Percentiles rank a stretch among this genome's conserved stretches.
phyloP scores from a whole-genome alignment of 495 filamentous ascomycete species.

The Aspergillus incahuasiensis region DNA sequence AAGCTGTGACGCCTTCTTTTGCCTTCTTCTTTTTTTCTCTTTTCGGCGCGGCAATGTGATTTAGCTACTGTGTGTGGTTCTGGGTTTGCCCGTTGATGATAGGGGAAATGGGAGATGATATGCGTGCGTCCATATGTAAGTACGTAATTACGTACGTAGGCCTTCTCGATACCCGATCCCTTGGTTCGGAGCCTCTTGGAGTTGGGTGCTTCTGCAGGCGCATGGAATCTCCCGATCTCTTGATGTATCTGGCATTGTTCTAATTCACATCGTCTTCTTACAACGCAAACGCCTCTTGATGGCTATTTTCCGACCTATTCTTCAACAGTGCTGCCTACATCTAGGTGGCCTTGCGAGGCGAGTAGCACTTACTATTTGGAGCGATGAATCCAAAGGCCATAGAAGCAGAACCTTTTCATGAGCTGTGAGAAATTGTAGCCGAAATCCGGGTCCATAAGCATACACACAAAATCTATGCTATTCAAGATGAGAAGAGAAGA shows the following conservation, averaged over 20 bases:
- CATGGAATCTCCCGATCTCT: too few relatives aligned
- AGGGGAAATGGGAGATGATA: not conserved
- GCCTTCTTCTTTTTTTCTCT: not conserved
- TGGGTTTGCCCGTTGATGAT: not conserved
- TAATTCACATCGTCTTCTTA: too few relatives aligned
- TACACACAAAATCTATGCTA: not conserved
- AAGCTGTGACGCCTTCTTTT: constrained; percentile 48
- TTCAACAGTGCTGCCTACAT: too few relatives aligned
- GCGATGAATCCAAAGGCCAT: not conserved
- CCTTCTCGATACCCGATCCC: not conserved
- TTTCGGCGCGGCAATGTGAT: not conserved
- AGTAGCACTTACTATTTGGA: too few relatives aligned
- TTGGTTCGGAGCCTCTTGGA: not conserved
- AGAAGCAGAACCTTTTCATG: not conserved
- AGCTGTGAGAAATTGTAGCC: not conserved
- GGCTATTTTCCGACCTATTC: too few relatives aligned
- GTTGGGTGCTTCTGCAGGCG: too few relatives aligned
- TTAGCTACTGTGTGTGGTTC: too few relatives aligned
- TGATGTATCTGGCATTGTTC: too few relatives aligned
- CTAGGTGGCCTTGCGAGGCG: too few relatives aligned
- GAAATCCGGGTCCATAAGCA: not conserved
- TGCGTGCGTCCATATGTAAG: not conserved
- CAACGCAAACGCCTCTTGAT: too few relatives aligned
- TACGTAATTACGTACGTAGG: not conserved
- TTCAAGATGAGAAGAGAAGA: not conserved